These are phyloP conservation scores for Diplocarpon rosae DNA, from an alignment of 2,329 filamentous ascomycete genomes.

Conservation along the genomic window DNA sequence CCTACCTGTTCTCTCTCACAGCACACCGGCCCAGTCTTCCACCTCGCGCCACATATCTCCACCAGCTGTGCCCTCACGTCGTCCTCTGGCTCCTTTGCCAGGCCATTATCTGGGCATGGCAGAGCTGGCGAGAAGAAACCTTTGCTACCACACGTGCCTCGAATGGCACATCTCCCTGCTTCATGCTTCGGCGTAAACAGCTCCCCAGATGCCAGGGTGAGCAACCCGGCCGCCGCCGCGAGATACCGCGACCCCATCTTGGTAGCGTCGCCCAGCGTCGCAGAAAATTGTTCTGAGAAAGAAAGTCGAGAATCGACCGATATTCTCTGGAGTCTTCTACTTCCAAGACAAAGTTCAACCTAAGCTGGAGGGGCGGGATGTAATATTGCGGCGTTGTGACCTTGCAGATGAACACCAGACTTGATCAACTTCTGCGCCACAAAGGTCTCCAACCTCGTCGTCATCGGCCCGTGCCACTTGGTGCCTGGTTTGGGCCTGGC, in stretches of 20 bases:
- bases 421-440: no score
- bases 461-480: no score
- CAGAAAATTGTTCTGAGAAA: neutral
- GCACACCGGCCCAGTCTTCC: slow-evolving; percentile 75
- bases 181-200: slow-evolving; percentile 54
- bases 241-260: slow-evolving; percentile 10
- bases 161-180: slow-evolving; percentile 77
- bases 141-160: slow-evolving; percentile 84
- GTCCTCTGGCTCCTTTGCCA: slow-evolving; percentile 63
- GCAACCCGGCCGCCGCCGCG: slow-evolving; percentile 13
- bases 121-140: slow-evolving; percentile 81
- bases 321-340: neutral
- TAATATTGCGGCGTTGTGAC: no score
- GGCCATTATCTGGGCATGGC: slow-evolving; percentile 84
- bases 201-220: slow-evolving; percentile 19
- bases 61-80: slow-evolving; percentile 68
- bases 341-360: neutral
- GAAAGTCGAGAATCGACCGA: neutral
- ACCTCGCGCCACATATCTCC: slow-evolving; percentile 75
- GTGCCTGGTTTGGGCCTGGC: no score
- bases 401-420: no score
- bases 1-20: slow-evolving; percentile 68
- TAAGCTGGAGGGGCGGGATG: neutral
- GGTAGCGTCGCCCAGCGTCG: slow-evolving; percentile 1
- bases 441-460: no score